A percentile compares a stretch with the other conserved stretches of the same genome.
These are phyloP conservation scores for Yamadazyma triangularis DNA, from an alignment of 1,139 yeast genomes.

Conservation along the genomic window DNA sequence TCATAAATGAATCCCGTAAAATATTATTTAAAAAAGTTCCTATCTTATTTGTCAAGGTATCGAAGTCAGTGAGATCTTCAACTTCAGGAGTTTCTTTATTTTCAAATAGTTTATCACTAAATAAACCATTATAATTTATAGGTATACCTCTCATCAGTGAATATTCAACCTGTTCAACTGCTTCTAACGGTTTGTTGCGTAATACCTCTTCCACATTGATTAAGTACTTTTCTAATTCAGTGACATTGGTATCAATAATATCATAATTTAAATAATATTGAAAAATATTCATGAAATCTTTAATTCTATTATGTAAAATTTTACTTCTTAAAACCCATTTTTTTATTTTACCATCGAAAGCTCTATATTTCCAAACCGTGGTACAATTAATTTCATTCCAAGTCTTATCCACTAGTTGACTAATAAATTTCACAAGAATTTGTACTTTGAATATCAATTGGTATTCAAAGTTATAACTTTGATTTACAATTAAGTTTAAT, in stretches of 20 bases:
- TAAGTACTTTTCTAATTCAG: conserved; percentile 28
- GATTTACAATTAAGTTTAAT: conserved; percentile 65
- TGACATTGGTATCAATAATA: conserved; percentile 58
- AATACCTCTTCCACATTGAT: conserved; percentile 14
- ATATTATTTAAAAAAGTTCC: conserved; percentile 61
- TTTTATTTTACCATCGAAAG: conserved; percentile 36
- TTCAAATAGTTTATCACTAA: conserved; percentile 24
- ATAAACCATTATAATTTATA: conserved; percentile 22
- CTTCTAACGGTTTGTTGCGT: conserved; percentile 11
- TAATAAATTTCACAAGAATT: conserved; percentile 57
- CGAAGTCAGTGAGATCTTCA: conserved; percentile 36
- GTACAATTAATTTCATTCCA: conserved; percentile 75
- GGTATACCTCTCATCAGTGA: conserved; percentile 1
- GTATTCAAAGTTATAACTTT: conserved; percentile 70
- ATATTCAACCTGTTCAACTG: conserved; percentile 3
- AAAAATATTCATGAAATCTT: conserved; percentile 53
- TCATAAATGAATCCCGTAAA: conserved; percentile 63
- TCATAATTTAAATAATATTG: conserved; percentile 55
- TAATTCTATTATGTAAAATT: conserved; percentile 58
- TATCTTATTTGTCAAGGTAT: conserved; percentile 45
- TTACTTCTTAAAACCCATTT: conserved; percentile 59
- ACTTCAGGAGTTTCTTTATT: not conserved
- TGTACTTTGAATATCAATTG: conserved; percentile 77
- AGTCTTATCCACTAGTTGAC: conserved; percentile 54
- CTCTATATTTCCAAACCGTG: conserved; percentile 57